Conservation (phyloP, 768 basidiomycete genomes). For the Mycena alexandri region DNA sequence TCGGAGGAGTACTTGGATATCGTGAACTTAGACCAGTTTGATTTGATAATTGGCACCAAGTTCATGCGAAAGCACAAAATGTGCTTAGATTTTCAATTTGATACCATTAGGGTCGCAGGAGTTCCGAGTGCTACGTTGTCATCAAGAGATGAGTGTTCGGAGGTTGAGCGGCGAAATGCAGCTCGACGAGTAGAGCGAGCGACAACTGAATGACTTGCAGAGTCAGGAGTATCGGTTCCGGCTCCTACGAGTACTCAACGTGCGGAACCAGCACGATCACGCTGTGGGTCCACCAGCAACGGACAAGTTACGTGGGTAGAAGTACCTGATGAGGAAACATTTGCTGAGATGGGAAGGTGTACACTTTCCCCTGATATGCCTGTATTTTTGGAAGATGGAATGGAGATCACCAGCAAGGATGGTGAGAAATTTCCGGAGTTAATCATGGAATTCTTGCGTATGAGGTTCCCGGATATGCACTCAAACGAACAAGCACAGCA, state of each 20-base stretch:
- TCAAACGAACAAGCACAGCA: background rate
- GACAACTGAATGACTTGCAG: background rate
- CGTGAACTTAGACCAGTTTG: background rate
- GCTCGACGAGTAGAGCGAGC: background rate
- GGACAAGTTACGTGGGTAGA: background rate
- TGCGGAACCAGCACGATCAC: background rate
- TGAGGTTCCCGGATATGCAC: background rate
- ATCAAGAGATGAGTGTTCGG: background rate
- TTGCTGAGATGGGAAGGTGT: background rate
- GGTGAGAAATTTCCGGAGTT: background rate
- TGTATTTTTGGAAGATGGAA: background rate
- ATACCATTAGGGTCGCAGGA: background rate
- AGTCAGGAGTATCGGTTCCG: background rate
- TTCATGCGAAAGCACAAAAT: conserved; percentile 2
- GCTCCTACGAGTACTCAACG: background rate
- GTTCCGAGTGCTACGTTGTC: background rate
- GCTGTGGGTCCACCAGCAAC: background rate
- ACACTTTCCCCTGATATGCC: background rate
- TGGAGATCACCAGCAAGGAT: background rate
- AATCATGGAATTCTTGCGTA: background rate
- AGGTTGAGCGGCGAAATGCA: background rate
- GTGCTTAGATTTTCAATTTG: background rate
- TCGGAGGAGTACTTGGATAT: conserved; percentile 1
- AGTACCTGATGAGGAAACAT: background rate
- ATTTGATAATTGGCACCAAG: conserved; percentile 2